Conservation (phyloP, 257 asterid species). For the Solanum dulcamara region DNA sequence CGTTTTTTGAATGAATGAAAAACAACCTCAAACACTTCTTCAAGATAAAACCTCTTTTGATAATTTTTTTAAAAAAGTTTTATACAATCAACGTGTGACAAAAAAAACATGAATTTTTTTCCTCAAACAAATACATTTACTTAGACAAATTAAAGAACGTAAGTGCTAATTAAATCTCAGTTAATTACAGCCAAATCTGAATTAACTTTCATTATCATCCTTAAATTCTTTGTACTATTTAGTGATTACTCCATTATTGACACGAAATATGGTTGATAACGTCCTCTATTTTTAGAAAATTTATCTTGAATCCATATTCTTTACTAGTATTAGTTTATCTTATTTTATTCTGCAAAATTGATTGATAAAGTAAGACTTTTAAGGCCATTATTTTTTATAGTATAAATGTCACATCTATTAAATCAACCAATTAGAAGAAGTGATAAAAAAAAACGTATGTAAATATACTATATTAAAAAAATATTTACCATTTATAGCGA, state of each 20-base stretch:
- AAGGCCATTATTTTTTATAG: background rate
- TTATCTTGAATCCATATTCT: background rate
- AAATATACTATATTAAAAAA: too few species aligned
- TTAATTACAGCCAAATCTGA: background rate
- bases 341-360: background rate
- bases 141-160: background rate
- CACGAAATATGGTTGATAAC: background rate
- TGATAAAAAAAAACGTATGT: background rate
- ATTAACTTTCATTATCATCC: background rate
- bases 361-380: background rate
- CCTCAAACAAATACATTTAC: background rate
- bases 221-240: background rate
- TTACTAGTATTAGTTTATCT: too few species aligned
- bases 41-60: background rate
- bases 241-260: background rate
- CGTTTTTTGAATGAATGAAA: background rate
- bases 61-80: too few species aligned
- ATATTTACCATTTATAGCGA: too few species aligned
- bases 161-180: background rate
- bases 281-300: background rate
- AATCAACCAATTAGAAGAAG: background rate
- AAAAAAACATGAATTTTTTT: too few species aligned
- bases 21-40: background rate
- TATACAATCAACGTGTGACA: too few species aligned
- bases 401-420: background rate